Percentiles rank a stretch among this genome's conserved stretches.
These are phyloP conservation scores for Chondrus crispus DNA, from an alignment of 23 red algal species.

Conservation along the genomic window DNA sequence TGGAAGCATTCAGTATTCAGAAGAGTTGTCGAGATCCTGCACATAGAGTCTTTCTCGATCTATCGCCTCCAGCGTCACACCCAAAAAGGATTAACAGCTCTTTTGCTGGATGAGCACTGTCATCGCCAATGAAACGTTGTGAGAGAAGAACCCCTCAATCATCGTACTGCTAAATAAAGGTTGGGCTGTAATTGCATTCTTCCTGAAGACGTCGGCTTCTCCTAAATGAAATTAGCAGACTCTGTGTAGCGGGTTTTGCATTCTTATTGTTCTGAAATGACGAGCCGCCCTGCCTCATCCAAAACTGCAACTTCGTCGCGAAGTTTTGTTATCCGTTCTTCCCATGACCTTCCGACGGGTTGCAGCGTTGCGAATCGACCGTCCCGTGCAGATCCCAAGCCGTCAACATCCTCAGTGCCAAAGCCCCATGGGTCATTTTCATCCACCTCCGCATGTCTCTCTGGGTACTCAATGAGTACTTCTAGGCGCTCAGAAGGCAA, in stretches of 20 bases:
- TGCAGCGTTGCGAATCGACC: slow-evolving; percentile 9
- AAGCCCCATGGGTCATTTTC: slow-evolving; percentile 58
- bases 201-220: neutral
- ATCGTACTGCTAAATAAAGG: neutral
- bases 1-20: slow-evolving; percentile 13
- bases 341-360: slow-evolving; percentile 11
- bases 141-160: neutral
- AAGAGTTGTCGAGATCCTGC: neutral
- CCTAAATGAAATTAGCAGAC: neutral
- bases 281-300: too few species aligned
- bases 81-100: slow-evolving; percentile 11
- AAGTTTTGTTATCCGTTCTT: neutral
- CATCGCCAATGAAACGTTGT: neutral
- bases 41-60: slow-evolving; percentile 32
- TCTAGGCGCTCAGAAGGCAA: slow-evolving; percentile 24
- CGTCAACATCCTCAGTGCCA: neutral
- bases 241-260: neutral
- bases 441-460: neutral
- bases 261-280: too few species aligned
- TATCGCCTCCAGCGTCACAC: slow-evolving; percentile 14
- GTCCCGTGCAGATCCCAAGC: neutral
- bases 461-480: slow-evolving; percentile 13
- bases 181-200: neutral
- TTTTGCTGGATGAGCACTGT: slow-evolving; percentile 9
- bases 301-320: neutral